Conservation (phyloP, 2,329 filamentous ascomycete species). For the Diaporthe nobilis region DNA sequence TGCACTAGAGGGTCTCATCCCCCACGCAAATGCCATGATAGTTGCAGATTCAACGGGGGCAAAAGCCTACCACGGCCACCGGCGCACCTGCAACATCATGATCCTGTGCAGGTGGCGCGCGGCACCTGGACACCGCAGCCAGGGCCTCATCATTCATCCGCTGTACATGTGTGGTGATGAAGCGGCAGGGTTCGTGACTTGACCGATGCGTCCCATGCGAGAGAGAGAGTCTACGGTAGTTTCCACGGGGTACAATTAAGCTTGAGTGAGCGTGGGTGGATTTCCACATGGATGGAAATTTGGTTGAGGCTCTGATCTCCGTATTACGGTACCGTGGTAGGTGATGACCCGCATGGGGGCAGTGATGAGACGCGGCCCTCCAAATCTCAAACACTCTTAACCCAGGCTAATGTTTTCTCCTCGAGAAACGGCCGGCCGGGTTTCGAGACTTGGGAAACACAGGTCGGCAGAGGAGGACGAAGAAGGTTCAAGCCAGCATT, state of each 20-base stretch:
- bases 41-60: background rate
- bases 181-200: conserved; percentile 22
- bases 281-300: conserved; percentile 30
- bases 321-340: conserved; percentile 22
- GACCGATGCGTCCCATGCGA: conserved; percentile 26
- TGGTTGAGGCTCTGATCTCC: conserved; percentile 36
- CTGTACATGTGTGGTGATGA: background rate
- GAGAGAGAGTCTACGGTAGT: background rate
- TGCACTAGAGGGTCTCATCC: background rate
- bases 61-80: background rate
- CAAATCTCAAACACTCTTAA: conserved; percentile 38
- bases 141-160: conserved; percentile 2
- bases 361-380: conserved; percentile 38
- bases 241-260: conserved; percentile 29
- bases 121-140: background rate
- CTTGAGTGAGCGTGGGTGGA: conserved; percentile 29
- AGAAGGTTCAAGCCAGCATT: conserved; percentile 51
- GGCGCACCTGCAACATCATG: background rate
- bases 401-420: conserved; percentile 27
- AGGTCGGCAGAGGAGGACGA: conserved; percentile 46
- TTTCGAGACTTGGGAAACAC: conserved; percentile 37
- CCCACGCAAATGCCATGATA: background rate
- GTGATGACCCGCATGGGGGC: conserved; percentile 27
- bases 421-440: conserved; percentile 25
- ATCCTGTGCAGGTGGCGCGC: background rate